Base-by-base conservation (phyloP, 176 grass and related monocot species). In the Luzula sylvatica region DNA sequence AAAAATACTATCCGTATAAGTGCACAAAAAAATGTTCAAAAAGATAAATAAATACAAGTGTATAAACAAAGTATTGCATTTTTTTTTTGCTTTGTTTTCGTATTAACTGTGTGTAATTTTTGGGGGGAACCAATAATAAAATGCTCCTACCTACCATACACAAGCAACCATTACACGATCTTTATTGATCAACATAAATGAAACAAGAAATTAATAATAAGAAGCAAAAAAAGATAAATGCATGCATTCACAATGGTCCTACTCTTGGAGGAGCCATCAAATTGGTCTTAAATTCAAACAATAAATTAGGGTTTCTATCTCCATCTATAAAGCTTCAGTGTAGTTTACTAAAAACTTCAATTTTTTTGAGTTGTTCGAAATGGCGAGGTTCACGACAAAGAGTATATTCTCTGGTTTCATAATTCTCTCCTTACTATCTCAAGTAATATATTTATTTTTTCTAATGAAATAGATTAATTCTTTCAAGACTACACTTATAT, bases 101-200 rank as follows among this genome's bases (percentile, higher is more conserved):
- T 30, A 19, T 20, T 13, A 58, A 58, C 15, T 2, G 21, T 21
- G 39, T 14, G 8, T 2, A 11, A 32, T 58, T 58, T 20, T 58
- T 44, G 9, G 14, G 38, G 28, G 3, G 15, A 45, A 35, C 13
- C 21, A n/a, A 61, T 41, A 61, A 45, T 20, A 35, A 60, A 61
- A 61, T 61, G 39, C 15, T 2, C 38, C 39, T 26, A 61, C 38
- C 21, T 26, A 61, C 57, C 57, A 61, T 61, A 45, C 38, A n/a
- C 40, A 45, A 45, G 15, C 16, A 6, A 16, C 39, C 22, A 44
- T 46, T 42, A 3, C 39, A 45, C 57, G 19, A 25, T 40, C 20
- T 44, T 61, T 24, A 45, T 61, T 45, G n/a, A n/a, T n/a, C 57
- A 45, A 25, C 38, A 61, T 61, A 45, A 61, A 61, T 61, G 11